Base-by-base conservation (phyloP, 257 asterid genomes). In the Capsicum chinense region DNA sequence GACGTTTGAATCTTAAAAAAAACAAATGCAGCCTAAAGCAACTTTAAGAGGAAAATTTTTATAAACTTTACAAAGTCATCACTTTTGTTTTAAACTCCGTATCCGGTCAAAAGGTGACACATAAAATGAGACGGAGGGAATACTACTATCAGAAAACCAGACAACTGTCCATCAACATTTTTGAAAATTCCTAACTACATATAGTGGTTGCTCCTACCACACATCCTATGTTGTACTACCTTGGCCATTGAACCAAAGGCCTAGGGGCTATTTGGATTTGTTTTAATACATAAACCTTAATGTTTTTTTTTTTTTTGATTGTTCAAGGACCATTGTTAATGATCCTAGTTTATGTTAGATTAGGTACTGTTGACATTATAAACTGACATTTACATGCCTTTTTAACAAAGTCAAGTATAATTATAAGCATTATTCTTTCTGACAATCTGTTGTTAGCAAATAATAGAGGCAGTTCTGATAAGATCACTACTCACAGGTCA, bases 401-500 rank as follows among this genome's bases (percentile, higher is more conserved):
- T 52, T 50, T 21, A 52, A 76, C 81, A 26, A 76, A 21, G 63
- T 52, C 44, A 21, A 21, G 59, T 76, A 15, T 2, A 54, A 2
- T 39, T 39, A 76, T 21, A 52, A 1, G 8, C 19, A 26, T 26
- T 83, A 80, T 74, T 60, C 10, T 76, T 16, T 84, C 37, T 84
- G 86, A 59, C 82, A 44, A 26, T 6, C 56, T 47, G 3, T 35
- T 57, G 56, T 39, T 7, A 39, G 58, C 44, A 60, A 59, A 59
- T 48, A 80, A 80, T n/a, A 60, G 68, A 44, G 57, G 9, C 71
- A 44, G 58, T 17, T 60, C 19, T 62, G 84, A 47, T 81, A 81
- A 81, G 76, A 47, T 39, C 42, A 39, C 70, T 80, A 60, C 33
- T 50, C 59, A 81, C 47, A 81, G 44, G 44, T 50, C 73, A 81